These are phyloP conservation scores for Setomelanomma holmii DNA, from an alignment of 2,329 filamentous ascomycete species.

Conservation along the genomic window DNA sequence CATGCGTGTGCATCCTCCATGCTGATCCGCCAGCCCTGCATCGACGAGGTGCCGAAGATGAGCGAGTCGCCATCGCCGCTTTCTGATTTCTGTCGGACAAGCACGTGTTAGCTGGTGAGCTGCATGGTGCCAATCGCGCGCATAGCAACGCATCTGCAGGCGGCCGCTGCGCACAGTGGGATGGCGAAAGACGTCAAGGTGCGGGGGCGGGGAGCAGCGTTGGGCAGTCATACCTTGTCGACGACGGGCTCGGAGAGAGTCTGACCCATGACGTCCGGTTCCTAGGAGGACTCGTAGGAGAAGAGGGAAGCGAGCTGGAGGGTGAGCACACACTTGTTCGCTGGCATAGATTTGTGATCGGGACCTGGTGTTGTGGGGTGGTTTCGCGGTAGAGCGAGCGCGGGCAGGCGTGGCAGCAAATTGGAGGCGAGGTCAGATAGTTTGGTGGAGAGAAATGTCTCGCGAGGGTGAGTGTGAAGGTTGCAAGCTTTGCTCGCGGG, in stretches of 20 bases:
- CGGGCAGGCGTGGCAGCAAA: neutral
- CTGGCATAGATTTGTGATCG: constrained; percentile 44
- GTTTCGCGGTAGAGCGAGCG: constrained; percentile 19
- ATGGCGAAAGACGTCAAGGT: constrained; percentile 20
- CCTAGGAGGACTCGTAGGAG: constrained; percentile 36
- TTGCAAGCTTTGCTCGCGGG: constrained; percentile 29
- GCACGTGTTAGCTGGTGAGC: constrained; percentile 9
- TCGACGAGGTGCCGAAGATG: constrained; percentile 92
- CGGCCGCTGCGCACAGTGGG: constrained; percentile 13
- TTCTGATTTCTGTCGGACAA: constrained; percentile 73
- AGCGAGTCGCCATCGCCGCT: constrained; percentile 92
- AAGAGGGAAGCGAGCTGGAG: constrained; percentile 28
- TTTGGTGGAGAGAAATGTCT: neutral
- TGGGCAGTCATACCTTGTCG: constrained; percentile 80
- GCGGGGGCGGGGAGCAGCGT: constrained; percentile 40
- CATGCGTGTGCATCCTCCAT: constrained; percentile 98
- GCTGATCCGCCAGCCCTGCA: constrained; percentile 99
- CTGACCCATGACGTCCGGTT: constrained; percentile 78
- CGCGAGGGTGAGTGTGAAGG: neutral
- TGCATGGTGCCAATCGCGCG: neutral
- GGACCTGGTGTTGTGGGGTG: constrained; percentile 34
- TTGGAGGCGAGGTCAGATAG: neutral
- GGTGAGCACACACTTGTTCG: constrained; percentile 24
- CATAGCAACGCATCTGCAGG: constrained; percentile 11
- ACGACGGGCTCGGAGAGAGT: constrained; percentile 98